Base-by-base conservation (phyloP, 176 grass and related monocot genomes). In the Musa acuminata region DNA sequence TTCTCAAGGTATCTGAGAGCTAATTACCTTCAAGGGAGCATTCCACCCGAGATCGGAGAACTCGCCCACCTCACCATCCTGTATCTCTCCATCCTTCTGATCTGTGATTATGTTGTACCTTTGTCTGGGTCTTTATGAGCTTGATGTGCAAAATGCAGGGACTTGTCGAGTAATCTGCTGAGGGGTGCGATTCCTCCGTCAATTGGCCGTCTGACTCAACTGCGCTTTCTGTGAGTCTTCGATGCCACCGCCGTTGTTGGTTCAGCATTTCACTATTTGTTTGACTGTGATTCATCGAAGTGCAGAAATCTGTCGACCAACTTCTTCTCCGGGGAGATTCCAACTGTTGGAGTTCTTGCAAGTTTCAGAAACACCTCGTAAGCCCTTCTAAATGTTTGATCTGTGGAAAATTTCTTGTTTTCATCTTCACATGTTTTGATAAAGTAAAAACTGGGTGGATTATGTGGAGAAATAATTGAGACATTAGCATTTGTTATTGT, bases 341-440 rank as follows among this genome's bases (percentile, higher is more conserved):
- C 94, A 25, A 91, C 87, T 66, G 85, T 85, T 20, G 94, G 94
- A 59, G 78, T 98, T 66, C 94, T 98, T 1, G 88, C 77, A 77
- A 93, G 87, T 64, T 93, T 93, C 85, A 90, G 85, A 74, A 98
- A 88, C 82, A 98, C 77, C 84, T 93, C 94, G 94, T 98, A 89
- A 89, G 90, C 63, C 78, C 55, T 26, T 21, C 17, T n/a, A 25
- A 9, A 19, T 69, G 26, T 48, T 20, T 8, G 1, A 62, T 20
- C 2, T 62, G 8, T 8, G 8, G n/a, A 43, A 6, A 43, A 6
- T 43, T 43, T 6, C 35, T 43, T 43, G 0, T 0, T 43, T 62
- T 62, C 57, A 19, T 60, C 57, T 19, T 60, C 57, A 60, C 6
- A 4, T 62, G 57, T 62, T 19, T 62, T 19, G 35, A 43, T 43